These are phyloP conservation scores for Rhizopus stolonifer DNA, from an alignment of 371 early-diverging fungal genomes.

Conservation along the genomic window DNA sequence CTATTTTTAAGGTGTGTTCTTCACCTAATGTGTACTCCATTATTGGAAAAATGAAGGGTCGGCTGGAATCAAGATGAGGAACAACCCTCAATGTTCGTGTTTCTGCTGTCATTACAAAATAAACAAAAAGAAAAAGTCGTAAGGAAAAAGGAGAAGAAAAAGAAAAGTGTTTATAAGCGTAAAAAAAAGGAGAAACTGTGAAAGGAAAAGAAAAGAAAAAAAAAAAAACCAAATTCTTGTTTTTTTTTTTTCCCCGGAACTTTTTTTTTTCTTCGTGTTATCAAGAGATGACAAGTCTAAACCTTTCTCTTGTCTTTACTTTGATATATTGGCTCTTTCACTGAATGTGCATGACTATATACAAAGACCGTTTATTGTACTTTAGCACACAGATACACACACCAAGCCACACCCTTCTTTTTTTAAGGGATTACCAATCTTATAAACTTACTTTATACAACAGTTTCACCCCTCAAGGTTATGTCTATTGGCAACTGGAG, in stretches of 20 bases:
- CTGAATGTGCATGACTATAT: no score
- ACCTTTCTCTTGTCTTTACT: no score
- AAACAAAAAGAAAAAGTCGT: background rate
- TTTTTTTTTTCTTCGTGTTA: no score
- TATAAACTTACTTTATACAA: no score
- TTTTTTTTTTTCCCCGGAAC: background rate
- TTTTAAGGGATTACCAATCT: no score
- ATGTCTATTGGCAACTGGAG: background rate
- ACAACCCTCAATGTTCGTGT: conserved; percentile 57
- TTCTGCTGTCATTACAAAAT: background rate
- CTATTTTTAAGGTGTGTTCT: conserved; percentile 61
- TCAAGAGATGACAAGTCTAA: no score
- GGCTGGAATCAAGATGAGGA: conserved; percentile 63
- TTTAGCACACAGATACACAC: no score
- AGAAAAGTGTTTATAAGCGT: conserved; percentile 1
- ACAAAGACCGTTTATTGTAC: no score
- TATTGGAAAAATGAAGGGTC: conserved; percentile 72
- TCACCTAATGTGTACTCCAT: conserved; percentile 69
- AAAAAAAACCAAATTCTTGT: background rate
- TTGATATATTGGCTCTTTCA: no score
- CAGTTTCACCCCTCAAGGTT: no score
- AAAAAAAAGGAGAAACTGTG: background rate
- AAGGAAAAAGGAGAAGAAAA: background rate
- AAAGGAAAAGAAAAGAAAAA: background rate
- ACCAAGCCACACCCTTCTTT: no score